These are phyloP conservation scores for Hypoxylon trugodes DNA, from an alignment of 495 filamentous ascomycete species.

Conservation along the genomic window DNA sequence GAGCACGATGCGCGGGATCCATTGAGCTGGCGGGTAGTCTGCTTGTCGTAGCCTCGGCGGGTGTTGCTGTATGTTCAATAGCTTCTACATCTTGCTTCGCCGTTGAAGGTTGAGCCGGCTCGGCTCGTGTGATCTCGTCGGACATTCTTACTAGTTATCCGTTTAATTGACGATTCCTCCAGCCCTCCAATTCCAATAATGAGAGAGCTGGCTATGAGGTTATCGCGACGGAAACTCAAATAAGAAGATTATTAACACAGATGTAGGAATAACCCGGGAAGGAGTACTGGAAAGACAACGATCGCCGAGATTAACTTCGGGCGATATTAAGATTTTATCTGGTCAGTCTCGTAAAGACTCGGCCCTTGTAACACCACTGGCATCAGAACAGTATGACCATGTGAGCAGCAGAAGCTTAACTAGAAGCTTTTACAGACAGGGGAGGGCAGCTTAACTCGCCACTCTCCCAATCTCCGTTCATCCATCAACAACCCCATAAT, in stretches of 20 bases:
- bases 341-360: constrained; percentile 10
- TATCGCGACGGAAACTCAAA: neutral
- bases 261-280: neutral
- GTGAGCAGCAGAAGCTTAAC: constrained; percentile 34
- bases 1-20: constrained; percentile 45
- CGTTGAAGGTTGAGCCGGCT: neutral
- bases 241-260: neutral
- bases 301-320: neutral
- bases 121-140: constrained; percentile 32
- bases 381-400: constrained; percentile 9
- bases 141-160: constrained; percentile 7
- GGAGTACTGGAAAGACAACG: neutral
- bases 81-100: constrained; percentile 27
- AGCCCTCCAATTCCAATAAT: neutral
- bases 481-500: constrained; percentile 25
- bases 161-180: neutral
- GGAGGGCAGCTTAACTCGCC: constrained; percentile 11
- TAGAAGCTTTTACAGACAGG: constrained; percentile 23
- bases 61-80: constrained; percentile 14
- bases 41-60: neutral
- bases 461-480: constrained; percentile 30
- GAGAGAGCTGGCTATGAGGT: neutral
- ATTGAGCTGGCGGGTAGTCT: constrained; percentile 33
- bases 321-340: constrained; percentile 28
- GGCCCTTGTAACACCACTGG: constrained; percentile 11